Evolutionary conservation across 108 stramenopile species (phyloP).

Genomic region (Fistulifera pelliculosa): DNA sequence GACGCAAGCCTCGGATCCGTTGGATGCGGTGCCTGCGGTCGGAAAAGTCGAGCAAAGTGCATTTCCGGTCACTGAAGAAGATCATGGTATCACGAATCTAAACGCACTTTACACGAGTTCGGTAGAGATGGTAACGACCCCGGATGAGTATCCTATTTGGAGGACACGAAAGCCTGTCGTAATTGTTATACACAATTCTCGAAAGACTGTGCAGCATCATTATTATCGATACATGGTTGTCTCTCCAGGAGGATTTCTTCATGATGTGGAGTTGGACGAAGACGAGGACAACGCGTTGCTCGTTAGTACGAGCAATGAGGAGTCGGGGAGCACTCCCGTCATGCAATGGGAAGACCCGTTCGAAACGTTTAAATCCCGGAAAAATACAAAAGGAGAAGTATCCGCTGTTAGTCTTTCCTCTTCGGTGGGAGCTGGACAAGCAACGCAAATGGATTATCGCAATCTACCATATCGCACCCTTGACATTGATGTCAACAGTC

Average conservation of each 20-base stretch:
- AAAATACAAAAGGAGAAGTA: background rate
- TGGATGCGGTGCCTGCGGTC: conserved; percentile 20
- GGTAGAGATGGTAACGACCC: conserved; percentile 79
- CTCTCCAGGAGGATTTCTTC: conserved; percentile 51
- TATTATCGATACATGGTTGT: conserved; percentile 83
- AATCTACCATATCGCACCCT: conserved; percentile 65
- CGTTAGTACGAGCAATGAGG: conserved; percentile 28
- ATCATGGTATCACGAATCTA: conserved; percentile 3
- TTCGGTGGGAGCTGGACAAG: conserved; percentile 1
- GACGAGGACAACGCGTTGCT: conserved; percentile 20
- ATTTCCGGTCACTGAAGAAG: background rate
- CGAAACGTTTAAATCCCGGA: background rate
- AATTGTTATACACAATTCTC: conserved; percentile 32
- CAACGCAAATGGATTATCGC: conserved; percentile 1
- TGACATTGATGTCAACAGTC: conserved; percentile 36
- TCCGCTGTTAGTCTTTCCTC: background rate
- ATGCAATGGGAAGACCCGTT: conserved; percentile 81
- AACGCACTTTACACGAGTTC: conserved; percentile 39
- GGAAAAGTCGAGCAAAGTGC: background rate
- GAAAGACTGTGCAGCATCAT: conserved; percentile 40
- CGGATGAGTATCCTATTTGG: conserved; percentile 85
- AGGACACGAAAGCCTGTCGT: conserved; percentile 69
- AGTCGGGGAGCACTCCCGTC: conserved; percentile 27
- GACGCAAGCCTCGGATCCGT: conserved; percentile 28
- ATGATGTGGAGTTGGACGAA: conserved; percentile 21